Evolutionary conservation across 768 basidiomycete species (phyloP).

Genomic region (Leucosporidium yakuticum): DNA sequence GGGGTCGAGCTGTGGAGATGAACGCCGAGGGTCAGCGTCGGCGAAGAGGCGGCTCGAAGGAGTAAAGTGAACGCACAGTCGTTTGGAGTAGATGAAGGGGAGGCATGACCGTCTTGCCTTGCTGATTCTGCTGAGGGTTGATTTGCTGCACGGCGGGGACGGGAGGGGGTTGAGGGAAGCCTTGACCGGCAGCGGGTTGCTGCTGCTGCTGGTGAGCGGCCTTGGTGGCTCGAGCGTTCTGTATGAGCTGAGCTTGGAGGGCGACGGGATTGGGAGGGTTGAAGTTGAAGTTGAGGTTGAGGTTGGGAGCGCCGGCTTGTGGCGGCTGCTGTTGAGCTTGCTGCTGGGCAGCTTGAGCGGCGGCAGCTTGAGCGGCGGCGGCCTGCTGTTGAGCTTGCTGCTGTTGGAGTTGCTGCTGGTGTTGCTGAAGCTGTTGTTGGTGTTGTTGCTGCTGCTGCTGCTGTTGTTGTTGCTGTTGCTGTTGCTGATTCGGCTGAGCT

Average conservation of each 20-base stretch:
- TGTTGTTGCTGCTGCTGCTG: slow-evolving; percentile 10
- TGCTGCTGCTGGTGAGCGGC: slow-evolving; percentile 14
- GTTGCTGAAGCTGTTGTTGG: slow-evolving; percentile 7
- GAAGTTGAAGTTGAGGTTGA: not conserved
- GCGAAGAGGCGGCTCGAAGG: not conserved
- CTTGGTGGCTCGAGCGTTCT: slow-evolving; percentile 3
- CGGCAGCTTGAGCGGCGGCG: not conserved
- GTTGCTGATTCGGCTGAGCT: not conserved
- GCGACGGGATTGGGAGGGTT: slow-evolving; percentile 11
- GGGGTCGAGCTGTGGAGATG: slow-evolving; percentile 30
- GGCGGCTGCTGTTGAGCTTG: slow-evolving; percentile 5
- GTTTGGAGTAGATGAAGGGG: slow-evolving; percentile 30
- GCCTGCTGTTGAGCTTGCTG: slow-evolving; percentile 10
- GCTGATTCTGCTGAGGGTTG: not conserved
- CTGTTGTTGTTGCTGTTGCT: slow-evolving; percentile 15
- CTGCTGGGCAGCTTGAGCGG: slow-evolving; percentile 4
- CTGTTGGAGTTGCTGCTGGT: not conserved
- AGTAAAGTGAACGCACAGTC: slow-evolving; percentile 2
- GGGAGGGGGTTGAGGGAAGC: slow-evolving; percentile 2
- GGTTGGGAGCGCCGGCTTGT: not conserved
- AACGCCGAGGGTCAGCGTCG: not conserved
- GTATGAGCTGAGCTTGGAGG: not conserved
- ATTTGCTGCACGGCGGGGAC: slow-evolving; percentile 5
- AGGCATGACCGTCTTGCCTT: slow-evolving; percentile 8
- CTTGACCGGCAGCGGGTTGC: not conserved